phyloP scores from a whole-genome alignment of 768 basidiomycete species.

The Mycena chlorophos region DNA sequence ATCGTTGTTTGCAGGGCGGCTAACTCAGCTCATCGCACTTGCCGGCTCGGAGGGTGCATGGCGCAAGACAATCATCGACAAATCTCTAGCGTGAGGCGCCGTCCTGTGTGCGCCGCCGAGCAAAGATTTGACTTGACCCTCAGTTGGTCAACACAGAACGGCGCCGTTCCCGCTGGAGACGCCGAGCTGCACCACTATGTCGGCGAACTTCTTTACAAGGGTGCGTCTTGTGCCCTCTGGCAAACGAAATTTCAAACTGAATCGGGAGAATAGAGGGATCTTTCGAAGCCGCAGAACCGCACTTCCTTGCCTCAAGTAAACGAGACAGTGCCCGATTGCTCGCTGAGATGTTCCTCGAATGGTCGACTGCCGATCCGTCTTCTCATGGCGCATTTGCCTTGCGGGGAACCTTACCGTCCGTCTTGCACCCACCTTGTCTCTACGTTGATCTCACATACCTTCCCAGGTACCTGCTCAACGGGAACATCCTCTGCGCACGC shows the following conservation, averaged over 20 bases:
- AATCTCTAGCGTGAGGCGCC: conserved; percentile 71
- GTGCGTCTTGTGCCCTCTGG: conserved; percentile 35
- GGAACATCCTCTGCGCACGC: conserved; percentile 90
- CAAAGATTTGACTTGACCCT: conserved; percentile 23
- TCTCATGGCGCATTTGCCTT: conserved; percentile 76
- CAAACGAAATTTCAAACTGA: not conserved
- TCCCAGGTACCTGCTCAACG: conserved; percentile 73
- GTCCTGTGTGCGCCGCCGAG: conserved; percentile 5
- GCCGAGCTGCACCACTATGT: conserved; percentile 85
- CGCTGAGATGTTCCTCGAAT: conserved; percentile 84
- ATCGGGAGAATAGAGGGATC: conserved; percentile 56
- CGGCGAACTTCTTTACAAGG: conserved; percentile 86
- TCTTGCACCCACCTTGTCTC: conserved; percentile 21
- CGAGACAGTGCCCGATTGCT: conserved; percentile 86
- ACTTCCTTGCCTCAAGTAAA: conserved; percentile 83
- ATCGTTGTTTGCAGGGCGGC: conserved; percentile 54
- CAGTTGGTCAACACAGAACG: conserved; percentile 86
- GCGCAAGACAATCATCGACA: conserved; percentile 89
- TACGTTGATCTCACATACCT: conserved; percentile 4
- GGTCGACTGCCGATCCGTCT: conserved; percentile 52
- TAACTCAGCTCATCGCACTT: conserved; percentile 91
- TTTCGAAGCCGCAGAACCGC: conserved; percentile 74
- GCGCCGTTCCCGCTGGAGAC: conserved; percentile 85
- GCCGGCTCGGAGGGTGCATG: conserved; percentile 78
- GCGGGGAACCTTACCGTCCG: conserved; percentile 83